Conservation (phyloP, 495 filamentous ascomycete species). For the Neurospora sp. region DNA sequence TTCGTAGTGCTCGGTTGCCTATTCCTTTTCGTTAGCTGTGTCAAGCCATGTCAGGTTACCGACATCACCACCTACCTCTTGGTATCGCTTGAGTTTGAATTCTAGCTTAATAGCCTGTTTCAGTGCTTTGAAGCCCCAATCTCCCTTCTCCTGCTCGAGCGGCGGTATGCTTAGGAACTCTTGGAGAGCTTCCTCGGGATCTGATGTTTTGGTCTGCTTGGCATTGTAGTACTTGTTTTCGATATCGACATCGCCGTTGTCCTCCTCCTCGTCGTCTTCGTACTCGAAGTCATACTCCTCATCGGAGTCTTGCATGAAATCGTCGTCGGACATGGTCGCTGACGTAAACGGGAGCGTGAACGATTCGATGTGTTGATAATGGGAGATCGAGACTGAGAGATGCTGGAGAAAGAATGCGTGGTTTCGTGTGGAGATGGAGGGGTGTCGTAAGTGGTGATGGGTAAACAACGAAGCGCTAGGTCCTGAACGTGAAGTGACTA, state of each 20-base stretch:
- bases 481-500: background rate
- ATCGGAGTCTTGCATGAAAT: conserved; percentile 97
- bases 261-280: conserved; percentile 80
- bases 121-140: conserved; percentile 97
- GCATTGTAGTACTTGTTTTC: conserved; percentile 99
- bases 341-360: background rate
- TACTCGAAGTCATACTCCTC: conserved; percentile 98
- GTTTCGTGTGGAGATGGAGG: background rate
- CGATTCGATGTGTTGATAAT: background rate
- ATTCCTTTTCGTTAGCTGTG: conserved; percentile 8
- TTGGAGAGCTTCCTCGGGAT: conserved; percentile 78
- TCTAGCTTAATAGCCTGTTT: conserved; percentile 98
- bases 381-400: background rate
- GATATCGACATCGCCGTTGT: conserved; percentile 81
- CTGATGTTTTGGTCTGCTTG: conserved; percentile 84
- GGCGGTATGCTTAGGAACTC: conserved; percentile 84
- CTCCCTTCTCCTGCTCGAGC: conserved; percentile 78
- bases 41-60: background rate
- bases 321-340: conserved; percentile 79
- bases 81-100: conserved; percentile 76
- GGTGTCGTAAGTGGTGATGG: background rate
- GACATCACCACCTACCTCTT: conserved; percentile 47
- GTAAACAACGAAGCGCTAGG: background rate
- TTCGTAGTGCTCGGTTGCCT: conserved; percentile 92
- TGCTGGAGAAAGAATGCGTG: background rate